Evolutionary conservation across 306 rosid genomes (phyloP).

Genomic region (Cicer arietinum): DNA sequence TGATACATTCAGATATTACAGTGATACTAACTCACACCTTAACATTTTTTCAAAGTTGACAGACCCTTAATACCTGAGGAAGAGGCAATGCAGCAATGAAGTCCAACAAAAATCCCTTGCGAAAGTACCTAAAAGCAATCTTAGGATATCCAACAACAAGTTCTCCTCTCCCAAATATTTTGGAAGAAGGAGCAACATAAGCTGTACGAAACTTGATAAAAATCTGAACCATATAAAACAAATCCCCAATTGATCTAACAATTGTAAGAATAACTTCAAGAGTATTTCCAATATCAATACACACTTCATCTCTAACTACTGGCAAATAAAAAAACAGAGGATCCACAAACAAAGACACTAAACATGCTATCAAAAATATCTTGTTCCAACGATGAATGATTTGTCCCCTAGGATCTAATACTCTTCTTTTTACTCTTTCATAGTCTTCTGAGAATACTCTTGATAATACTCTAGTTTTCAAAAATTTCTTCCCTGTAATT

Average conservation of each 20-base stretch:
- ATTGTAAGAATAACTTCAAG: conserved; percentile 52
- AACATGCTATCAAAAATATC: conserved; percentile 55
- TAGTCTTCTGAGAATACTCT: conserved; percentile 69
- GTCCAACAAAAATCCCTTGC: conserved; percentile 59
- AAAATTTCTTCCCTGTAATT: conserved; percentile 47
- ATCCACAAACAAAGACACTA: conserved; percentile 61
- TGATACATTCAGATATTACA: neutral
- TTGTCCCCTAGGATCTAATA: conserved; percentile 63
- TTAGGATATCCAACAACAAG: conserved; percentile 57
- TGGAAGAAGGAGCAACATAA: conserved; percentile 64
- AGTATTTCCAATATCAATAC: conserved; percentile 53
- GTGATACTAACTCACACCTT: too few relatives aligned
- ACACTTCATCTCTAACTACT: conserved; percentile 44
- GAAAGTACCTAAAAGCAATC: conserved; percentile 57
- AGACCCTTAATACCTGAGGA: conserved; percentile 51
- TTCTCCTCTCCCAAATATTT: conserved; percentile 68
- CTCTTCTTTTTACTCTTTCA: conserved; percentile 49
- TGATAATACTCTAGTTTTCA: conserved; percentile 51
- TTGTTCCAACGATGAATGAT: conserved; percentile 56
- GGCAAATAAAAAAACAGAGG: conserved; percentile 64
- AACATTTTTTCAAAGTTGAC: neutral
- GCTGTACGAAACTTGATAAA: conserved; percentile 58
- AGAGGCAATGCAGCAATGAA: conserved; percentile 62
- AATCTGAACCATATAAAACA: conserved; percentile 57
- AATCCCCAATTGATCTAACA: conserved; percentile 54